Evolutionary conservation across 192 early-diverging fungal genomes (phyloP), one percentile per base, ranked within the genome.

Genomic region (Coemansia sp.): DNA sequence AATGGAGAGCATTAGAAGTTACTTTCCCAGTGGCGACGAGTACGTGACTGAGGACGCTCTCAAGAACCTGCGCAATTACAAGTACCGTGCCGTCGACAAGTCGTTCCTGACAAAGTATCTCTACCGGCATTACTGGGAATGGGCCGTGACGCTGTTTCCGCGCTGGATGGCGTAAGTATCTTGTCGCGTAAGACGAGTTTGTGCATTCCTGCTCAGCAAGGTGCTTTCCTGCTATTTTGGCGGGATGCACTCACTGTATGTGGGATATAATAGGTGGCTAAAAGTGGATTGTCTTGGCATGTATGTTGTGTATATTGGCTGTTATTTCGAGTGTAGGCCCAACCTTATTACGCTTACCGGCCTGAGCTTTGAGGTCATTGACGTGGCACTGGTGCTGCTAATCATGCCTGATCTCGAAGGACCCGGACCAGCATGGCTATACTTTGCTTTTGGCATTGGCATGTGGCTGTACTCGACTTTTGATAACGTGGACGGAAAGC

Each of bases 131-230:
- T 96, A 95, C 75, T 96, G 94, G 94, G 91, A 91, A 69, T 91
- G 89, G 86, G 87, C 88, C 15, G 89, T 94, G 27, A 89, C 87
- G 10, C 72, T 93, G 50, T 94, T 96, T 72, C 94, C 94, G 15
- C 77, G 89, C 69, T 96, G 93, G 93, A 87, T 96, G 86, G 94
- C 94, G 90, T 92, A 88, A 89, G 89, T 92, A 39, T 58, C 56
- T n/a, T 29, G 32, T 32, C 0, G 6, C 6, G 32, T 32, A 32
- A 32, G 32, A 32, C 32, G 7, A 32, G 7, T 8, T 5, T 32
- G 6, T 32, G 32, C 32, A 32, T 32, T 32, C 32, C 32, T 32
- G 29, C 29, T 32, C 5, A 6, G 5, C 29, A 32, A 5, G 29
- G 29, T 32, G 29, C 6, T 32, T 32, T 32, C 5, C 29, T 7